Conservation (phyloP, 73 alveolate species). For the Tetrahymena borealis region DNA sequence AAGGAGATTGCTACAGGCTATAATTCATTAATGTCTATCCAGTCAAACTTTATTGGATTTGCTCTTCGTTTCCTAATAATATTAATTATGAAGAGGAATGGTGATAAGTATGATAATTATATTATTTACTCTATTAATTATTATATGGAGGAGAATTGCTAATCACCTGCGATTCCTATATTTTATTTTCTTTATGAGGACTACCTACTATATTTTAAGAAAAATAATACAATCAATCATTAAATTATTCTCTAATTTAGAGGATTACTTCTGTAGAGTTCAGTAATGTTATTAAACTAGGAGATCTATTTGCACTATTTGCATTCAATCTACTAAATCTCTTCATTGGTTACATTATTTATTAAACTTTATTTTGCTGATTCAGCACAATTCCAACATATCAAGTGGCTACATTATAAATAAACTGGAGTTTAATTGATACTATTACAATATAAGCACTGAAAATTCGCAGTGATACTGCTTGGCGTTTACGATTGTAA, state of each 20-base stretch:
- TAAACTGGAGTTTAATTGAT: background rate
- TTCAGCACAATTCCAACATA: background rate
- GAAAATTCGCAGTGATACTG: background rate
- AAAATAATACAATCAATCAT: background rate
- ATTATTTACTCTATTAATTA: background rate
- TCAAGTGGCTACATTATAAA: background rate
- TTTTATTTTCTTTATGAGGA: background rate
- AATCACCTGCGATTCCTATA: background rate
- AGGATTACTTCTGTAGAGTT: background rate
- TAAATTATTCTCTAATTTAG: background rate
- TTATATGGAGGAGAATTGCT: background rate
- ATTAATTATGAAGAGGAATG: background rate
- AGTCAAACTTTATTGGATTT: background rate
- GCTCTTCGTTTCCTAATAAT: background rate
- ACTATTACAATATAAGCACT: background rate
- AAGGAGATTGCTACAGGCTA: background rate
- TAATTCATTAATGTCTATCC: background rate
- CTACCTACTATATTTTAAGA: background rate
- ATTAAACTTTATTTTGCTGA: background rate
- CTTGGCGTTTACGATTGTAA: background rate
- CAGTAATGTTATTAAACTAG: background rate
- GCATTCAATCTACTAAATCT: background rate
- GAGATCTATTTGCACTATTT: background rate
- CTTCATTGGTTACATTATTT: background rate
- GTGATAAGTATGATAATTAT: background rate